Conservation (phyloP, 768 basidiomycete genomes). For the Rhodotorula taiwanensis region DNA sequence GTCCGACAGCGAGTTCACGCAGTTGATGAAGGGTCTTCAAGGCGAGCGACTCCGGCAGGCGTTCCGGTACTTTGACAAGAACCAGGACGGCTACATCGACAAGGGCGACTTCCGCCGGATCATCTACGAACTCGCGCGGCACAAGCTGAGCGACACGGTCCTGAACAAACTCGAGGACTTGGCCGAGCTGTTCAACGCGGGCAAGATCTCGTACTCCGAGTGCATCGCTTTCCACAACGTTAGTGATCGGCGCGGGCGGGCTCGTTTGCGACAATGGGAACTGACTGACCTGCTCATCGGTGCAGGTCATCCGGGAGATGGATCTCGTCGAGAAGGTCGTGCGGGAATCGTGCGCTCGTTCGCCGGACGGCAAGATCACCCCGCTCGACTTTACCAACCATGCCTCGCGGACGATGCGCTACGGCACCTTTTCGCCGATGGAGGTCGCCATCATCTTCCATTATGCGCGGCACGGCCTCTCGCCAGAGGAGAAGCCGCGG, state of each 20-base stretch:
- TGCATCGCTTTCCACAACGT: constrained; percentile 97
- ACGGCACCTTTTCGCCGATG: constrained; percentile 94
- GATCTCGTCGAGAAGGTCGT: constrained; percentile 84
- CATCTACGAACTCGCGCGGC: constrained; percentile 85
- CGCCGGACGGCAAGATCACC: constrained; percentile 91
- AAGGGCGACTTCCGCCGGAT: constrained; percentile 93
- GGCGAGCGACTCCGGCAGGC: constrained; percentile 95
- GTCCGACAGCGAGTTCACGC: constrained; percentile 85
- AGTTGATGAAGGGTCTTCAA: constrained; percentile 96
- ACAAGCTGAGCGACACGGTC: constrained; percentile 90
- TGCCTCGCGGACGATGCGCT: constrained; percentile 75
- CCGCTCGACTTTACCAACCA: constrained; percentile 84
- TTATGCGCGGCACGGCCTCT: constrained; percentile 73
- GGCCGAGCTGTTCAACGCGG: constrained; percentile 78
- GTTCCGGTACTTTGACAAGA: constrained; percentile 78
- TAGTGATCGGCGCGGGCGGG: constrained; percentile 45
- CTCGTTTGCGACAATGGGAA: no score
- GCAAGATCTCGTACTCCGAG: constrained; percentile 90
- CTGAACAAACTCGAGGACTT: constrained; percentile 87
- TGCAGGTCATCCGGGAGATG: constrained; percentile 61
- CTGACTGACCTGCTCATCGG: constrained; percentile 1
- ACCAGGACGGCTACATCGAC: constrained; percentile 86
- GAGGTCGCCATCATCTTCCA: constrained; percentile 98
- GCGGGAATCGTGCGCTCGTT: constrained; percentile 71
- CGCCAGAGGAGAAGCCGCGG: constrained; percentile 51